Evolutionary conservation across 176 grass and related monocot genomes (phyloP).

Genomic region (Carex pumila): DNA sequence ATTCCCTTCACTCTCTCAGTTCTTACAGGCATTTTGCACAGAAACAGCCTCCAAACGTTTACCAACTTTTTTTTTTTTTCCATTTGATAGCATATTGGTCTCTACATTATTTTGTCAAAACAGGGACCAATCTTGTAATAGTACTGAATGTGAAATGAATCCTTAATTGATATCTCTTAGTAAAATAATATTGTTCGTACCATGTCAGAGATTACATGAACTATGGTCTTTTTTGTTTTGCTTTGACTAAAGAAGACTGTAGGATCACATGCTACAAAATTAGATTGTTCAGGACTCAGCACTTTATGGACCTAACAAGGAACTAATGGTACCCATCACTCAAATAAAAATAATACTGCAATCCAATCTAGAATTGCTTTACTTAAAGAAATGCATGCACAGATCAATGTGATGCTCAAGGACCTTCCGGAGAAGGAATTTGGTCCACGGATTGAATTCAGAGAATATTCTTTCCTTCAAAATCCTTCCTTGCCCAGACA

Average conservation of each 20-base stretch:
- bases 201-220: background rate
- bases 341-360: background rate
- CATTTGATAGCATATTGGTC: background rate
- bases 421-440: constrained; percentile 67
- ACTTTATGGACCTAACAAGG: background rate
- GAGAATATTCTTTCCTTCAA: constrained; percentile 90
- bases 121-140: background rate
- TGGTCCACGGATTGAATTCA: constrained; percentile 70
- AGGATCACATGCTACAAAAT: background rate
- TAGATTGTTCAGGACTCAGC: background rate
- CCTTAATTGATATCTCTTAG: background rate
- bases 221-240: background rate
- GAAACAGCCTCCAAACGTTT: background rate
- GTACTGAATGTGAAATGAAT: background rate
- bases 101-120: background rate
- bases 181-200: background rate
- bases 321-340: background rate
- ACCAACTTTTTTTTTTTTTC: background rate
- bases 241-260: background rate
- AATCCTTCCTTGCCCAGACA: constrained; percentile 79
- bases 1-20: background rate
- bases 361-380: background rate
- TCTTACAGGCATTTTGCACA: background rate
- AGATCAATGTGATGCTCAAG: constrained; percentile 93
- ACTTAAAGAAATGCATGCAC: constrained; percentile 12